Conservation (phyloP, 805 yeast species). For the Ogataea trehaloabstinens region DNA sequence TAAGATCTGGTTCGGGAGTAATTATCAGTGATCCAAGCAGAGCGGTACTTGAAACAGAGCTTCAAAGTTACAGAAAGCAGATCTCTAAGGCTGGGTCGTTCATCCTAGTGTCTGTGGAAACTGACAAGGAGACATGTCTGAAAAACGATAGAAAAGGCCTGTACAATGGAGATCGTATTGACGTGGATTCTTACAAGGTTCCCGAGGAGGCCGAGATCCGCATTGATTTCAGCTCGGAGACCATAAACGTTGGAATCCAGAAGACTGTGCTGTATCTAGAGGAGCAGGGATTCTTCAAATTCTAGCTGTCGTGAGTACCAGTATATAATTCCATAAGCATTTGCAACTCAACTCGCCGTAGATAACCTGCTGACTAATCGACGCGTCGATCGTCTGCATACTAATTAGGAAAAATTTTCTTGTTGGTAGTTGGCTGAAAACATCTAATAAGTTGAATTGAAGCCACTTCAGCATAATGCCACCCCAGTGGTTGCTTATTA, state of each 20-base stretch:
- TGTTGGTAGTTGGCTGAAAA: too few relatives aligned
- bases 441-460: too few relatives aligned
- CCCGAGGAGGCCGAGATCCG: slow-evolving; percentile 57
- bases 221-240: slow-evolving; percentile 51
- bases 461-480: too few relatives aligned
- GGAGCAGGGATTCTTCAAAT: slow-evolving; percentile 76
- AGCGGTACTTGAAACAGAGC: slow-evolving; percentile 43
- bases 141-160: slow-evolving; percentile 50
- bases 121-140: slow-evolving; percentile 46
- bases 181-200: slow-evolving; percentile 46
- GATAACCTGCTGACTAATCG: too few relatives aligned
- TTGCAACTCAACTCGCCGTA: too few relatives aligned
- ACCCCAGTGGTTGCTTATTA: too few relatives aligned
- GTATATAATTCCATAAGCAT: too few relatives aligned
- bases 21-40: slow-evolving; percentile 54
- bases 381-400: too few relatives aligned
- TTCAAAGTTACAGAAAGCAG: slow-evolving; percentile 40
- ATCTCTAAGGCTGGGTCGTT: slow-evolving; percentile 51
- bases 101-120: slow-evolving; percentile 49
- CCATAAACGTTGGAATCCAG: slow-evolving; percentile 69
- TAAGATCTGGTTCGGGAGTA: slow-evolving; percentile 90
- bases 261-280: slow-evolving; percentile 71
- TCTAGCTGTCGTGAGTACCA: too few relatives aligned
- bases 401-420: too few relatives aligned
- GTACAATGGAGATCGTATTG: slow-evolving; percentile 43